Evolutionary conservation across 352 stramenopile genomes (phyloP).

Genomic region (Globisporangium perplexum): DNA sequence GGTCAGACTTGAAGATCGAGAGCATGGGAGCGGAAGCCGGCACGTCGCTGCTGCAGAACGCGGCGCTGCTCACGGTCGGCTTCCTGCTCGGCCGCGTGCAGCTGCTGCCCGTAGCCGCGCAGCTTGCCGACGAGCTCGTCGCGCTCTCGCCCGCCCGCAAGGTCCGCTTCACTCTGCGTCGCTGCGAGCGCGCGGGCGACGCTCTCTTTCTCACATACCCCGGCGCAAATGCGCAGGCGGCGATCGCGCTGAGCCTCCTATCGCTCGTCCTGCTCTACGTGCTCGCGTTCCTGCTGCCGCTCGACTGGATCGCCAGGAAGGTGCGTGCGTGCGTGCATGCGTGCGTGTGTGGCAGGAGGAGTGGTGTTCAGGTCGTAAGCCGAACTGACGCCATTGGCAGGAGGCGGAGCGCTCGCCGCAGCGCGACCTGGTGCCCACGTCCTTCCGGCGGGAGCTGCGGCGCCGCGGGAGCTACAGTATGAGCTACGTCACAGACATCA

Average conservation of each 20-base stretch:
- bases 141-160: conserved; percentile 39
- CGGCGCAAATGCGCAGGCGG: conserved; percentile 14
- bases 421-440: conserved; percentile 30
- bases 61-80: conserved; percentile 49
- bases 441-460: conserved; percentile 76
- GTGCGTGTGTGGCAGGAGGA: neutral
- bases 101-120: conserved; percentile 36
- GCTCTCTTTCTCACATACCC: neutral
- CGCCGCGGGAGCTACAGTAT: conserved; percentile 84
- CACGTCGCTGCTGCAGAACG: conserved; percentile 58
- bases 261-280: conserved; percentile 58
- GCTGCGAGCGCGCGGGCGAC: too few species aligned
- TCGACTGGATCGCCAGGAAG: conserved; percentile 40
- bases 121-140: conserved; percentile 42
- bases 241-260: conserved; percentile 35
- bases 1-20: neutral
- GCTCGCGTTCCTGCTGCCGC: conserved; percentile 46
- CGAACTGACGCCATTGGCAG: conserved; percentile 7
- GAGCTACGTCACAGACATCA: conserved; percentile 86
- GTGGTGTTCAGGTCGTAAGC: neutral
- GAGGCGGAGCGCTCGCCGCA: conserved; percentile 20
- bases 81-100: conserved; percentile 58
- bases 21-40: conserved; percentile 33
- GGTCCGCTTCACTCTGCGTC: conserved; percentile 27
- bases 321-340: conserved; percentile 9